Conservation (phyloP, 2,329 filamentous ascomycete species). For the Nemania diffusa region DNA sequence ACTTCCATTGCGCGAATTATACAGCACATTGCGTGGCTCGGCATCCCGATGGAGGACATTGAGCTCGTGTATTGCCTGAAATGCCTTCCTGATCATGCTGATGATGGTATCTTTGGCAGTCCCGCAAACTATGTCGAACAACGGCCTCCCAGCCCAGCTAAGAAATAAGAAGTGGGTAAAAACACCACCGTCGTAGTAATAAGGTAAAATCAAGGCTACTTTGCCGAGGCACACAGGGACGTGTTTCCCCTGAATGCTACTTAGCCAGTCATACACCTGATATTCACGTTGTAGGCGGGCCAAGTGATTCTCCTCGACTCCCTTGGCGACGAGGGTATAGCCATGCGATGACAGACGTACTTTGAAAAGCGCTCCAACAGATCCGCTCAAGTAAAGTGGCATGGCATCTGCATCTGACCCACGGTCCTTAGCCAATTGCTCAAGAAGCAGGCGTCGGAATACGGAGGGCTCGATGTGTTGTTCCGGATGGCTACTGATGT, state of each 20-base stretch:
- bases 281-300: constrained; percentile 46
- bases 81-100: constrained; percentile 23
- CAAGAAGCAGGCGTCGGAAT: constrained; percentile 45
- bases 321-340: constrained; percentile 56
- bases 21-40: constrained; percentile 49
- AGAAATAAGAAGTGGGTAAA: constrained; percentile 51
- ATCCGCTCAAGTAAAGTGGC: constrained; percentile 47
- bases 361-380: constrained; percentile 52
- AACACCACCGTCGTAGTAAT: constrained; percentile 48
- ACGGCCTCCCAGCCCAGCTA: constrained; percentile 47
- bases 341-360: constrained; percentile 49
- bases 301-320: constrained; percentile 45
- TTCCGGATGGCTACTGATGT: constrained; percentile 42
- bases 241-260: constrained; percentile 48
- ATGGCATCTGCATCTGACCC: constrained; percentile 46
- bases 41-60: constrained; percentile 47
- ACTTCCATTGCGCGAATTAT: constrained; percentile 37
- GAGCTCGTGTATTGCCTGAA: constrained; percentile 31
- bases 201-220: constrained; percentile 46
- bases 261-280: constrained; percentile 47
- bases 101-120: constrained; percentile 24
- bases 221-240: constrained; percentile 52
- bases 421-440: constrained; percentile 48
- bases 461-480: constrained; percentile 41
- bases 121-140: constrained; percentile 37